These are phyloP conservation scores for Eimeria maxima DNA, from an alignment of 169 alveolate genomes.

Conservation along the genomic window DNA sequence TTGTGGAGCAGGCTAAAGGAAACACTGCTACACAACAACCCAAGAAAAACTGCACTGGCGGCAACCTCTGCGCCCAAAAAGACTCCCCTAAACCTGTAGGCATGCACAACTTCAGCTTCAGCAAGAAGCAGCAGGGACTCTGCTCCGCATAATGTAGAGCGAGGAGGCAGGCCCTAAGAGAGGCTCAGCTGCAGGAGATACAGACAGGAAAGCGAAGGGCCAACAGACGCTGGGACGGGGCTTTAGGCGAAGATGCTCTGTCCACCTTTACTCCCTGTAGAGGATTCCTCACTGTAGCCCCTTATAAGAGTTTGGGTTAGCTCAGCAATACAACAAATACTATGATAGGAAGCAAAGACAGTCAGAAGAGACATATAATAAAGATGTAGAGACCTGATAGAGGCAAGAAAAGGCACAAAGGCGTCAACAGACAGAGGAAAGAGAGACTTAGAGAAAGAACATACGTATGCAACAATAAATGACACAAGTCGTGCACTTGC, in stretches of 20 bases:
- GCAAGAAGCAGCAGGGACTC: not conserved
- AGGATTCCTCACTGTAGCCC: too few relatives aligned
- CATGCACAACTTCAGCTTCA: not conserved
- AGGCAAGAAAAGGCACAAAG: too few relatives aligned
- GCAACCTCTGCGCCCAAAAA: not conserved
- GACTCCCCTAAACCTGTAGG: slow-evolving; percentile 25
- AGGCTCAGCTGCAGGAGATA: not conserved
- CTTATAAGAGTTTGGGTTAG: too few relatives aligned
- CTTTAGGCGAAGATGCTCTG: not conserved
- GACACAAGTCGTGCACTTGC: not conserved
- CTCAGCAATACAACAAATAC: too few relatives aligned
- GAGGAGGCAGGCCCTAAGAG: not conserved
- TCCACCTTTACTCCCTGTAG: too few relatives aligned
- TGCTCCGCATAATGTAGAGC: not conserved
- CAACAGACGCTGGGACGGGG: not conserved
- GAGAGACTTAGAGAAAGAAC: not conserved
- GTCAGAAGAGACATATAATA: too few relatives aligned
- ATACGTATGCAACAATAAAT: not conserved
- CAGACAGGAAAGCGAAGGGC: not conserved
- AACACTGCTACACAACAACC: not conserved
- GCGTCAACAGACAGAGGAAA: not conserved
- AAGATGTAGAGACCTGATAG: too few relatives aligned
- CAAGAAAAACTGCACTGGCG: not conserved
- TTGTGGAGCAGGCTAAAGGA: not conserved
- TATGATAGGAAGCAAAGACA: too few relatives aligned